Conservation (phyloP, 1,284 basidiomycete species). For the Cryptococcus sp. region DNA sequence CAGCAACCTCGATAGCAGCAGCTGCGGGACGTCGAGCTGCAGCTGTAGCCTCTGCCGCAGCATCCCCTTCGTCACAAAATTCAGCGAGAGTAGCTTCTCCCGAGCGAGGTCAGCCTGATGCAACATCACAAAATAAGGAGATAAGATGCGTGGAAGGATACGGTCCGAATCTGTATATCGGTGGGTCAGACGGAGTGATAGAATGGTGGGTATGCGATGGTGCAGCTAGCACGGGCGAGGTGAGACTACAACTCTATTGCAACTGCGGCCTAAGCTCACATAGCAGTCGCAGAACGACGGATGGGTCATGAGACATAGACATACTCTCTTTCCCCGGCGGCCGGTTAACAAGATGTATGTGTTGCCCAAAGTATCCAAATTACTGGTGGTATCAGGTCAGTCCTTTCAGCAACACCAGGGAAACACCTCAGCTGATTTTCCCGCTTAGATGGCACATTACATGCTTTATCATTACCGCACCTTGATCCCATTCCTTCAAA, state of each 20-base stretch:
- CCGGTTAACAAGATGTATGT: conserved; percentile 75
- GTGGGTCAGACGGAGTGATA: conserved; percentile 50
- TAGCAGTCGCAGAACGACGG: conserved; percentile 25
- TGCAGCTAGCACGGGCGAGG: conserved; percentile 25
- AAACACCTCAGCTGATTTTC: background rate
- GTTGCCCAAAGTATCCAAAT: conserved; percentile 69
- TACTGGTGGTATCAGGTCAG: conserved; percentile 70
- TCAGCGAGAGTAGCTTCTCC: conserved; percentile 10
- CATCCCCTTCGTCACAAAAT: conserved; percentile 12
- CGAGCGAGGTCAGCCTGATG: conserved; percentile 3
- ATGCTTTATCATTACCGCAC: conserved; percentile 75
- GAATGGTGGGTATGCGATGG: conserved; percentile 52
- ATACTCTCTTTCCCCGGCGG: conserved; percentile 47
- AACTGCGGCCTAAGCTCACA: background rate
- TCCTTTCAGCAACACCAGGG: conserved; percentile 4
- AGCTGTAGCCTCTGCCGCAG: conserved; percentile 22
- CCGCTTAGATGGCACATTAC: conserved; percentile 66
- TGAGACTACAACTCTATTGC: conserved; percentile 14
- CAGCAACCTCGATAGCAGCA: conserved; percentile 42
- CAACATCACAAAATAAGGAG: conserved; percentile 15
- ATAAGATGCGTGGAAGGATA: conserved; percentile 51
- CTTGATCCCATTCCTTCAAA: conserved; percentile 67
- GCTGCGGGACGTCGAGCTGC: conserved; percentile 38
- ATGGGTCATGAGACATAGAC: conserved; percentile 46
- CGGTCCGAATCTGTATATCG: conserved; percentile 51